Base-by-base conservation (phyloP, 225 moss, liverwort and hornwort species). In the Lunularia cruciata region DNA sequence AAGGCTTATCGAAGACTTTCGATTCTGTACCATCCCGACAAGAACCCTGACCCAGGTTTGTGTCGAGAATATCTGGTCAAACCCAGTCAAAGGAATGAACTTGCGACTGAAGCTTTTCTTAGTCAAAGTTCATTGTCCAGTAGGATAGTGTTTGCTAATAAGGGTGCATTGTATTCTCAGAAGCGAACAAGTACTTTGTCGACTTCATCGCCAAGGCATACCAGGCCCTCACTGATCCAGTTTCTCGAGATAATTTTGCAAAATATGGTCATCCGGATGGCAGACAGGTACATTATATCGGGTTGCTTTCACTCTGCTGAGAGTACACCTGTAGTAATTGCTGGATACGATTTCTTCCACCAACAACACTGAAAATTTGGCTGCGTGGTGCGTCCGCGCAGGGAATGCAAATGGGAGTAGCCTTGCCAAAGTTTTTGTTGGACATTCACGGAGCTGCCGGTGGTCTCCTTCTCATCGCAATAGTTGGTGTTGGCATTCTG, bases 201-300 rank as follows among this genome's bases (percentile, higher is more conserved):
- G 91, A 93, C 60, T 91, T 38, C 31, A 86, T 98, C 57, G 84
- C 89, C 1, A 98, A 98, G 77, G 98, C 98, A 14, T 93, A 98
- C 62, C 98, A 98, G 73, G 98, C 98, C 57, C 88, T 98, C 32
- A 98, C 98, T 27, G 91, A 98, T 83, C 86, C 72, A 43, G 86
- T 75, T 30, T 74, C 93, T 54, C 80, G 84, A 72, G 93, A 93
- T 56, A 98, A 98, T 75, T 98, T 85, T 72, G 86, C 82, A 59
- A 98, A 98, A 67, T 98, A 77, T 68, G 98, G 98, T 36, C 98
- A 98, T 84, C 98, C 98, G 19, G 98, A 98, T 70, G 98, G 98
- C 67, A 85, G 89, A 55, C 86, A 91, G 90, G 90, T 91, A 76
- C 61, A 73, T 73, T 52, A 2, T 20, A 27, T 35, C 3, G 26